phyloP scores from a whole-genome alignment of 2,329 filamentous ascomycete genomes.

The Monosporascus sp. region DNA sequence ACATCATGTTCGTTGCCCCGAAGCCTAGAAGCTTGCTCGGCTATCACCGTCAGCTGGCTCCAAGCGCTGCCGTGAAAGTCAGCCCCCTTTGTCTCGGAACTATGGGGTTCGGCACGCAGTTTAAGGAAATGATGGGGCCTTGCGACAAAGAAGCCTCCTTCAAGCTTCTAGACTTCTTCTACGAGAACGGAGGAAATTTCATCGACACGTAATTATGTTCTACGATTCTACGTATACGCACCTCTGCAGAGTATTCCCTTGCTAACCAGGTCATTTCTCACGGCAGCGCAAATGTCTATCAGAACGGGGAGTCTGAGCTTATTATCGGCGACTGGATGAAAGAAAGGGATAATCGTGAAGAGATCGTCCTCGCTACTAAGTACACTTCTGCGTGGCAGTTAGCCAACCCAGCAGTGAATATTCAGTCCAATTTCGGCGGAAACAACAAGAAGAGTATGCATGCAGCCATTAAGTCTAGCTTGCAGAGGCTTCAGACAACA shows the following conservation, averaged over 20 bases:
- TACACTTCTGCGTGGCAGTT: constrained; percentile 25
- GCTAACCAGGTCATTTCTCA: constrained; percentile 15
- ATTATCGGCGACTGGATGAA: constrained; percentile 54
- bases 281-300: constrained; percentile 44
- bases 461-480: constrained; percentile 30
- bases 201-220: constrained; percentile 51
- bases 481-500: constrained; percentile 30
- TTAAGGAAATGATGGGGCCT: constrained; percentile 38
- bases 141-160: constrained; percentile 49
- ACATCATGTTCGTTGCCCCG: not conserved
- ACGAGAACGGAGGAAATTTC: constrained; percentile 56
- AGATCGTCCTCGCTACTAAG: constrained; percentile 50
- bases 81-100: constrained; percentile 42
- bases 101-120: constrained; percentile 42
- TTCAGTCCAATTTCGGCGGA: constrained; percentile 29
- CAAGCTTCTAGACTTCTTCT: constrained; percentile 51
- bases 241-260: too few relatives aligned
- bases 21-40: constrained; percentile 39
- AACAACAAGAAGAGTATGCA: constrained; percentile 31
- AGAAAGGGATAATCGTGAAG: constrained; percentile 40
- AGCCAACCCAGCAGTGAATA: constrained; percentile 6
- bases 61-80: constrained; percentile 43
- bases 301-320: constrained; percentile 48
- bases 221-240: constrained; percentile 12
- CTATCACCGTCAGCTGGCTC: constrained; percentile 43